Conservation (phyloP, 768 basidiomycete species). For the Leccinum sublutescens region DNA sequence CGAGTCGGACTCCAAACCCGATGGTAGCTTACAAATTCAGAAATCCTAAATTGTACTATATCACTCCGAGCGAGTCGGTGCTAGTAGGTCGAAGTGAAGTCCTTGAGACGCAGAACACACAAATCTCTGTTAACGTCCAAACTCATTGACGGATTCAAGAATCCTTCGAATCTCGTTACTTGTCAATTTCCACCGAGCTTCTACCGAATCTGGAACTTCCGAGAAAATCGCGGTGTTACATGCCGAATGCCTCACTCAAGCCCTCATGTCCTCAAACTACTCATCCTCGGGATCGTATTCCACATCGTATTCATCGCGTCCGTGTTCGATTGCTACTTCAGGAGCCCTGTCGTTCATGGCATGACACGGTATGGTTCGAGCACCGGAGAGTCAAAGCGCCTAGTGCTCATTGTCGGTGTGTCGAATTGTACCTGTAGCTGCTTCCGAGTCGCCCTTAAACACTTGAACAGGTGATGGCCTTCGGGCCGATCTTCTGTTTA, state of each 20-base stretch:
- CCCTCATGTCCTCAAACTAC: conserved; percentile 37
- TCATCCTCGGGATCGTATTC: conserved; percentile 69
- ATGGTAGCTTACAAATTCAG: background rate
- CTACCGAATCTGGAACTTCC: background rate
- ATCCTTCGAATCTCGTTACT: background rate
- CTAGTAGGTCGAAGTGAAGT: background rate
- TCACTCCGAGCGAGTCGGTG: no score
- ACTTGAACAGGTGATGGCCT: conserved; percentile 67
- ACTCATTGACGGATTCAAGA: no score
- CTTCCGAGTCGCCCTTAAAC: background rate
- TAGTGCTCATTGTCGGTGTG: conserved; percentile 79
- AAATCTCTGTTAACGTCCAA: background rate
- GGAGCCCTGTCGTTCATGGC: conserved; percentile 76
- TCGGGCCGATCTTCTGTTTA: conserved; percentile 77
- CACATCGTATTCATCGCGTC: conserved; percentile 72
- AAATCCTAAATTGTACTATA: background rate
- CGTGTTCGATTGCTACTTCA: conserved; percentile 87
- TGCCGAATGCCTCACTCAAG: conserved; percentile 17
- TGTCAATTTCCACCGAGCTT: background rate
- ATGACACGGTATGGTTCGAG: conserved; percentile 57
- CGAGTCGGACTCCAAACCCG: background rate
- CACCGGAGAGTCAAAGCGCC: conserved; percentile 57
- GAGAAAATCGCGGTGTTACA: background rate
- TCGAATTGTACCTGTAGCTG: background rate
- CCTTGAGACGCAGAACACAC: background rate